Conservation (phyloP, 371 early-diverging fungal genomes). For the Dentiscutata heterogama region DNA sequence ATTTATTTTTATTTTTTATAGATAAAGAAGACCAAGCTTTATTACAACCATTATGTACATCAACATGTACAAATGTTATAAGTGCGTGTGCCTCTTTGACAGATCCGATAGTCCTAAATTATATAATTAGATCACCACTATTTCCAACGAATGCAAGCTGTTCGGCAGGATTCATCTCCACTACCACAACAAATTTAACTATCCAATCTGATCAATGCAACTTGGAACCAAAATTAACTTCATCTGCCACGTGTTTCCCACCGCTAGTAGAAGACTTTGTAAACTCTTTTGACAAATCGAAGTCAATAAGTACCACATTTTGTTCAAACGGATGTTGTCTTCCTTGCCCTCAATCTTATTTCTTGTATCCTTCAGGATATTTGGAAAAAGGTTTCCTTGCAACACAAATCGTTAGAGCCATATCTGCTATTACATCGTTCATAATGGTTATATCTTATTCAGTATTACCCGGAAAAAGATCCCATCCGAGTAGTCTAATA, state of each 20-base stretch:
- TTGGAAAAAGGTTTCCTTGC: neutral
- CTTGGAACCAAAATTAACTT: neutral
- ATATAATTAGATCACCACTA: neutral
- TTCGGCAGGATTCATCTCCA: neutral
- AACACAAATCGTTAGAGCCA: slow-evolving; percentile 5
- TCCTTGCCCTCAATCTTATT: slow-evolving; percentile 30
- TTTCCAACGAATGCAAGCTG: neutral
- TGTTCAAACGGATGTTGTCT: slow-evolving; percentile 29
- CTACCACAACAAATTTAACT: too few relatives aligned
- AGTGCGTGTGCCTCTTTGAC: neutral
- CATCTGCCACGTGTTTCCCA: neutral
- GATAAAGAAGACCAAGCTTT: neutral
- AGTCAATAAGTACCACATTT: neutral
- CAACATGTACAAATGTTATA: slow-evolving; percentile 7
- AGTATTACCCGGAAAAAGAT: neutral
- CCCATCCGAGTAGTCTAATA: slow-evolving; percentile 6
- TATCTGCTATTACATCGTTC: neutral
- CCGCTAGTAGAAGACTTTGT: neutral
- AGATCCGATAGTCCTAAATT: neutral
- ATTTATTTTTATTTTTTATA: neutral
- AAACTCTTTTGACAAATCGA: neutral
- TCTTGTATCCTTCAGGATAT: neutral
- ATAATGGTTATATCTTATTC: slow-evolving; percentile 13
- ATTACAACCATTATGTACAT: neutral
- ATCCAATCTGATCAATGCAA: slow-evolving; percentile 3